phyloP scores from a whole-genome alignment of 495 filamentous ascomycete species.

The Aspergillus sparsus region DNA sequence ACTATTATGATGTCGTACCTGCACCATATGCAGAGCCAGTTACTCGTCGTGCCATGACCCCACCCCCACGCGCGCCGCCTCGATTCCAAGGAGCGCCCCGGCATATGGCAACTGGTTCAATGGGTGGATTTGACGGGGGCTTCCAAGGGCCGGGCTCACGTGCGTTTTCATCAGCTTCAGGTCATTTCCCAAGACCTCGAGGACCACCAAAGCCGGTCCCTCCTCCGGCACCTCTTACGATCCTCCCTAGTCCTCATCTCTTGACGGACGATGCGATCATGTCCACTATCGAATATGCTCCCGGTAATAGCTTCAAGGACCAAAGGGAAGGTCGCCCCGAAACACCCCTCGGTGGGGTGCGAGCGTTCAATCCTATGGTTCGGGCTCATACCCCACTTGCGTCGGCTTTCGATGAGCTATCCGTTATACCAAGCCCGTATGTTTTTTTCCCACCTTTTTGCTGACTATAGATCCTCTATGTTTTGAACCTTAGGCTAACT shows the following conservation, averaged over 20 bases:
- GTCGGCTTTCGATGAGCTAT: constrained; percentile 83
- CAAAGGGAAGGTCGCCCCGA: constrained; percentile 73
- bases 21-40: constrained; percentile 78
- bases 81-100: constrained; percentile 61
- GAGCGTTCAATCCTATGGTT: constrained; percentile 70
- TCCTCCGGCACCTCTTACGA: constrained; percentile 70
- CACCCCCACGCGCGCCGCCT: constrained; percentile 77
- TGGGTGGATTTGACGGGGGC: constrained; percentile 42
- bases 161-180: constrained; percentile 69
- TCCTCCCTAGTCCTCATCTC: constrained; percentile 83
- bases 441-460: constrained; percentile 38
- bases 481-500: constrained; percentile 30
- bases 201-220: constrained; percentile 63
- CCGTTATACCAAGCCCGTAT: constrained; percentile 87
- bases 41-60: constrained; percentile 92
- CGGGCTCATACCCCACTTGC: constrained; percentile 74
- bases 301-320: constrained; percentile 67
- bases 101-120: constrained; percentile 50
- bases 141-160: constrained; percentile 55
- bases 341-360: constrained; percentile 73
- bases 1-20: constrained; percentile 66
- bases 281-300: constrained; percentile 82
- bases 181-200: constrained; percentile 49
- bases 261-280: constrained; percentile 81
- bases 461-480: background rate